These are phyloP conservation scores for Bipolaris gigantea DNA, from an alignment of 2,329 filamentous ascomycete species.

Conservation along the genomic window DNA sequence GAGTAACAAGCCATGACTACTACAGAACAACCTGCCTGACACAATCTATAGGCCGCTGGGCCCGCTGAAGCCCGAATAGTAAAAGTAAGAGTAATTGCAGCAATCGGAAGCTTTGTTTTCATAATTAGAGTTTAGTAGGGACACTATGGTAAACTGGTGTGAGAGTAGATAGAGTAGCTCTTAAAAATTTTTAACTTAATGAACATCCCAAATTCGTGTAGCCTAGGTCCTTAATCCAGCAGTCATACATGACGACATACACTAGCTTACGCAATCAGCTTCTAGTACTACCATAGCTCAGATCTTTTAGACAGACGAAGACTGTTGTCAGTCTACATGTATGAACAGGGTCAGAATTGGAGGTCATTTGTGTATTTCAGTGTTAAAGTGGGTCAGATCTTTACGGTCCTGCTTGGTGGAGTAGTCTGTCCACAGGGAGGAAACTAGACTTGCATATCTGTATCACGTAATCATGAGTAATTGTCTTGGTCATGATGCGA, in stretches of 20 bases:
- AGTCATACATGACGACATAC: not conserved
- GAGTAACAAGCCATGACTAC: slow-evolving; percentile 53
- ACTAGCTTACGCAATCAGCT: not conserved
- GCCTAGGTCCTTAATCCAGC: not conserved
- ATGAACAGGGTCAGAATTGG: not conserved
- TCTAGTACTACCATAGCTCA: not conserved
- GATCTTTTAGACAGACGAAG: not conserved
- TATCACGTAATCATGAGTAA: too few species aligned
- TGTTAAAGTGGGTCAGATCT: too few species aligned
- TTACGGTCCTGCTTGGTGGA: too few species aligned
- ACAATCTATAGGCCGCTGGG: slow-evolving; percentile 49
- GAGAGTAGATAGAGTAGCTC: not conserved
- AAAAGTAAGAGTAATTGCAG: not conserved
- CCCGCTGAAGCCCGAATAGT: slow-evolving; percentile 24
- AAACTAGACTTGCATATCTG: too few species aligned
- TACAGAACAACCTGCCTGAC: slow-evolving; percentile 52
- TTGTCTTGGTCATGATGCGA: not conserved
- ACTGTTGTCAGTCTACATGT: not conserved
- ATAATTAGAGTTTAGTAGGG: not conserved
- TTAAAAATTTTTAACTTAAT: too few species aligned
- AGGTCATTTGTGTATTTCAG: not conserved
- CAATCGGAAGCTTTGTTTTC: not conserved
- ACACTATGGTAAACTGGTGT: not conserved
- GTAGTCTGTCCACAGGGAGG: too few species aligned
- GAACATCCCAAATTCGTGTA: not conserved